Conservation (phyloP, 441 rosid species). For the Erodium texanum region DNA sequence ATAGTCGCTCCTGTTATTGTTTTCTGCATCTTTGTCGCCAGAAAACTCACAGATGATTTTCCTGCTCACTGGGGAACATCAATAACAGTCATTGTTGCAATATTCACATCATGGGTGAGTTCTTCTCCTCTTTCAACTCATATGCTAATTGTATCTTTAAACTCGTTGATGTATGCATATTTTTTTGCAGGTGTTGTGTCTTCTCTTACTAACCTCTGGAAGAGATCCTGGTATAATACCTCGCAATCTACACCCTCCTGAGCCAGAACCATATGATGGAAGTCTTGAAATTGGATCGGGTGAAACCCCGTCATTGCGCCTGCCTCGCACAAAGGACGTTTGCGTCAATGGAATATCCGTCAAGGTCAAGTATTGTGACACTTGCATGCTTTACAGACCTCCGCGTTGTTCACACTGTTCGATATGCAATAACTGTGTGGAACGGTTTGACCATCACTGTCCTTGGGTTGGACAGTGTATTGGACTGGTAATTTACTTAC, state of each 20-base stretch:
- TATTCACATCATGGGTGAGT: slow-evolving; percentile 57
- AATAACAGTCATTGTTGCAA: slow-evolving; percentile 43
- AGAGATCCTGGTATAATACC: slow-evolving; percentile 96
- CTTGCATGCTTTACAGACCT: slow-evolving; percentile 90
- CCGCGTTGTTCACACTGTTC: slow-evolving; percentile 94
- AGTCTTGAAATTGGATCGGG: slow-evolving; percentile 41
- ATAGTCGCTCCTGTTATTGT: slow-evolving; percentile 59
- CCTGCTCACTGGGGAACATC: slow-evolving; percentile 55
- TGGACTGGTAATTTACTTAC: slow-evolving; percentile 57
- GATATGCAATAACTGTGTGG: slow-evolving; percentile 87
- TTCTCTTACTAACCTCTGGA: slow-evolving; percentile 81
- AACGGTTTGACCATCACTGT: slow-evolving; percentile 91
- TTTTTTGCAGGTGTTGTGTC: slow-evolving; percentile 49
- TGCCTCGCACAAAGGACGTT: slow-evolving; percentile 84
- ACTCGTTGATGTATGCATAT: no score
- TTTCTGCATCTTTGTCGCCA: slow-evolving; percentile 68
- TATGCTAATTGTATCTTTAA: not conserved
- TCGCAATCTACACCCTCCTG: slow-evolving; percentile 80
- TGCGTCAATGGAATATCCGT: slow-evolving; percentile 67
- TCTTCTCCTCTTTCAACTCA: slow-evolving; percentile 11
- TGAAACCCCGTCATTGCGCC: slow-evolving; percentile 52
- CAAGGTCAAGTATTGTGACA: slow-evolving; percentile 84
- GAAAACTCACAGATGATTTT: slow-evolving; percentile 64
- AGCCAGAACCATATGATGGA: slow-evolving; percentile 59
- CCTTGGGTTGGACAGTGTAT: slow-evolving; percentile 99